Base-by-base conservation (phyloP, 202 grass and related monocot genomes). In the Panicum hallii region DNA sequence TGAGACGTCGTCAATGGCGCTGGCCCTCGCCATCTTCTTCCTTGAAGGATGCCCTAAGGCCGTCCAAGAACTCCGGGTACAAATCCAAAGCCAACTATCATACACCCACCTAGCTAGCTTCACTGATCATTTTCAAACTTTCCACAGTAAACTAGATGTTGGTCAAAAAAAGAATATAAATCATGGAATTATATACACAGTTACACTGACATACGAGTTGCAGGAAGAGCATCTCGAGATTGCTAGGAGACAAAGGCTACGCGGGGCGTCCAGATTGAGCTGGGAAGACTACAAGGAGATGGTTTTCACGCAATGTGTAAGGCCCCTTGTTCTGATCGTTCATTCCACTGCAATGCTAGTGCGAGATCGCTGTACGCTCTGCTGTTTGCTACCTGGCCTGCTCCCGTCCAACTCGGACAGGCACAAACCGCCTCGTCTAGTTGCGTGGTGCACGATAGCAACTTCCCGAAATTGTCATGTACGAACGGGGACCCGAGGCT, bases 221-320 rank as follows among this genome's bases (percentile, higher is more conserved):
- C 83, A 99, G 97, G 88, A 91, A 60, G 97, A 99, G 87, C 97
- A 99, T 84, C 80, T 83, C 49, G 82, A 74, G 85, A 93, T 99
- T 67, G 81, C 82, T 17, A 82, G 66, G 72, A 90, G 86, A 87
- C 91, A 91, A 80, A 82, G 88, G 54, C 73, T 55, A 10, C 83
- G 88, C 88, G 93, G 88, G 52, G 90, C 70, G 30, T 73, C 68
- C 60, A 88, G 87, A 67, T 85, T 97, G 87, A 91, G 86, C 82
- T 99, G 97, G 97, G 97, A 99, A 83, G 97, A 99, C 80, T 99
- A 99, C 90, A 97, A 91, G 57, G 80, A 94, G 67, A 99, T 99
- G 97, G 93, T 88, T 84, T 99, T 97, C 88, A 97, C 97, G 44
- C 93, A 97, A 85, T 97, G 92, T 77, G 97, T 99, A 93, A 91